Conservation (phyloP, 2,329 filamentous ascomycete species). For the Mycosphaerella sp. region DNA sequence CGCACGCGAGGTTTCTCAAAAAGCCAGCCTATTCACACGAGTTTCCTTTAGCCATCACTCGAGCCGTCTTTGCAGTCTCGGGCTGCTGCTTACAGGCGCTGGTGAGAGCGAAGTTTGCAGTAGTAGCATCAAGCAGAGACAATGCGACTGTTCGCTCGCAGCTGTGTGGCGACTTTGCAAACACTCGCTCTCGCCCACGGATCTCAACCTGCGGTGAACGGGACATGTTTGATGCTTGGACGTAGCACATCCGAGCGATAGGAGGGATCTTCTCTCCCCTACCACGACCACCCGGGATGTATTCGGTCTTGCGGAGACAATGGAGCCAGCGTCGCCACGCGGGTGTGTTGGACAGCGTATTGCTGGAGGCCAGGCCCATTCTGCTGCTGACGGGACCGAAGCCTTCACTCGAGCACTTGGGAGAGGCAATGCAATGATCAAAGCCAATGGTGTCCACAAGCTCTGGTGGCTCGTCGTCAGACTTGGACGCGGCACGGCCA, state of each 20-base stretch:
- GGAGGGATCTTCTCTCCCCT: too few species aligned
- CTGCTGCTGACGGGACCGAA: background rate
- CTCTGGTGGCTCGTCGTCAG: background rate
- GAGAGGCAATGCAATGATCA: too few species aligned
- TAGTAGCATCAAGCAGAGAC: background rate
- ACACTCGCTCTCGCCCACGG: background rate
- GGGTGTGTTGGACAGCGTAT: background rate
- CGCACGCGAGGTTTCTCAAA: background rate
- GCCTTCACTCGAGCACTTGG: background rate
- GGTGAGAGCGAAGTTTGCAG: background rate
- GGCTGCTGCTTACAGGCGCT: background rate
- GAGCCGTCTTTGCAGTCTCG: too few species aligned
- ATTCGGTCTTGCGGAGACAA: background rate
- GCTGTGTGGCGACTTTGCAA: background rate
- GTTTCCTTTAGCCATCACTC: too few species aligned
- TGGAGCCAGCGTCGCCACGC: background rate
- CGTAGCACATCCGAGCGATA: too few species aligned
- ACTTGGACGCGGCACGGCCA: background rate
- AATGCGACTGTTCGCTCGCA: background rate
- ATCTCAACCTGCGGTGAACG: background rate
- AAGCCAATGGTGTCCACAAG: background rate
- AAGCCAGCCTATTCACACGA: background rate
- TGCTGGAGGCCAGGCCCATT: too few species aligned
- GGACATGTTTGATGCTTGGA: background rate
- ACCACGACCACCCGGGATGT: slow-evolving; percentile 7